Evolutionary conservation across 176 grass and related monocot genomes (phyloP), one percentile per base, ranked within the genome.

Genomic region (Zea luxurians): DNA sequence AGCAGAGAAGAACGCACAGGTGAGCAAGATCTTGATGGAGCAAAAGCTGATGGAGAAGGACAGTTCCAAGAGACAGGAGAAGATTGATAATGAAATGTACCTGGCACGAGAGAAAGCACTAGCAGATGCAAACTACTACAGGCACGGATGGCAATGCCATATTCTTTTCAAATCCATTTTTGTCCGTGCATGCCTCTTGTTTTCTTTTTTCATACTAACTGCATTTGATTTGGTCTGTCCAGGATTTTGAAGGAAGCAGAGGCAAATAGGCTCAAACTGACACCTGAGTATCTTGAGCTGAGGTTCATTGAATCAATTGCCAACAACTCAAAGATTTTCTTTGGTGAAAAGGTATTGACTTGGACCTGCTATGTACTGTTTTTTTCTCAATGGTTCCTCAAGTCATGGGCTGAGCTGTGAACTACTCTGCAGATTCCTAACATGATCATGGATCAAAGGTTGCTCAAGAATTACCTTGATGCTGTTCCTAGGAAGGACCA

Each of bases 241-340:
- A 99, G 96, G 74, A 86, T 93, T 73, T 79, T 78, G 65, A 99
- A 91, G 81, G 96, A 99, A 91, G 92, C 96, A 77, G 90, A 99
- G 77, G 96, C 92, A 35, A 96, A 99, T 75, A 93, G 36, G 38
- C 79, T 91, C n/a, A 99, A 96, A 73, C 96, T 99, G 78, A 93
- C 96, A 61, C 88, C 96, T 5, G 81, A 96, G 76, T 99, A 74
- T 85, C 92, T 96, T 76, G 83, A 99, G 85, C 84, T 99, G 62
- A 99, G 86, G 75, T 99, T 96, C 66, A 99, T 99, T 16, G 92
- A 99, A 86, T 85, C 92, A 48, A 89, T 99, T 70, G 77, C 90
- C 8, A 99, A 99, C 61, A 99, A 99, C 80, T 93, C 92, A 17
- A 99, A 96, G 85, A 96, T 99, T 70, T 99, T 93, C 82, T 99